Evolutionary conservation across 78 protist species (phyloP), one percentile per base, ranked within the genome.

Genomic region (Dictyostelium discoideum): DNA sequence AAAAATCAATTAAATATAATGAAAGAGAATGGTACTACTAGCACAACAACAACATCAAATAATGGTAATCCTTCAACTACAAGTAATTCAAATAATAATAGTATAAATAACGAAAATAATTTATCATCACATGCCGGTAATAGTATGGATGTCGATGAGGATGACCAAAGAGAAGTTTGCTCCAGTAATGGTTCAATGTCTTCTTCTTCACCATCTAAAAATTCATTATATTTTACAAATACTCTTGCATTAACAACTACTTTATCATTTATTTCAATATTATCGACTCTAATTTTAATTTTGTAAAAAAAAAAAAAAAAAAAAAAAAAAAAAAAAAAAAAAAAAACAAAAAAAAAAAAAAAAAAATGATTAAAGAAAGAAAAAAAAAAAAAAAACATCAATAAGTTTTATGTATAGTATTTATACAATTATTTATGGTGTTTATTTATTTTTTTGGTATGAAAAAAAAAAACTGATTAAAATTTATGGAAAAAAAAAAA

Each of bases 341-440:
- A 79, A 46, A n/a, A 79, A 42, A 73, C 65, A 76, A 65, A 88
- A 73, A 54, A 77, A 79, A 46, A n/a, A 79, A 42, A 73, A 84
- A 76, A 65, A 88, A 73, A 54, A 77, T 54, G 32, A 57, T 63
- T 63, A 83, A 78, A 4, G 79, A 87, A 44, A 44, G 7, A 2
- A 11, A 11, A 1, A 13, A 13, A 50, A 50, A 50, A 50, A 50
- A 50, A 50, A 50, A 8, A 13, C 60, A 50, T 50, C 16, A 50
- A 8, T 44, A 44, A 7, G 11, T 50, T 9, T 50, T 50, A 2
- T 32, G 60, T 50, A 50, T 50, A 50, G 60, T 50, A 50, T 50
- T 50, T 50, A 50, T 50, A 50, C 60, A 50, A 50, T 50, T 50
- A 50, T 50, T 50, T 50, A 13, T 11, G 16, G 20, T 50, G 60